These are phyloP conservation scores for Naegleria gruberi DNA, from an alignment of 208 protist species.

Conservation along the genomic window DNA sequence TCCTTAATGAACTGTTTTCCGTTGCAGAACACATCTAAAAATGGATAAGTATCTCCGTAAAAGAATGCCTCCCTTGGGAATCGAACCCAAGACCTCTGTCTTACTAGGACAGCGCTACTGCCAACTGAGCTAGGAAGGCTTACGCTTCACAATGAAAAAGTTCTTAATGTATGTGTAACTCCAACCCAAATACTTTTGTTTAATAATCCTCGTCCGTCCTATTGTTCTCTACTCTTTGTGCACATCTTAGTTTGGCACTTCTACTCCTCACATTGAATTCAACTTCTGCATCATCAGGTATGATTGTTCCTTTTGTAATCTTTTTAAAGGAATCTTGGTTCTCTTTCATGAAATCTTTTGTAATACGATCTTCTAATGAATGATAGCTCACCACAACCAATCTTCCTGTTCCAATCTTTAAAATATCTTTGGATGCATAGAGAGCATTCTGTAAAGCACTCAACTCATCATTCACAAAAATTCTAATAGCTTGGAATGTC, in stretches of 20 bases:
- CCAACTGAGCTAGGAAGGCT: too few relatives aligned
- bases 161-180: too few relatives aligned
- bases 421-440: background rate
- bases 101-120: too few relatives aligned
- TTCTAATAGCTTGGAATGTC: conserved; percentile 7
- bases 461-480: conserved; percentile 20
- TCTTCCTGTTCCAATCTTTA: background rate
- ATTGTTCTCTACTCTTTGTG: too few relatives aligned
- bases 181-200: too few relatives aligned
- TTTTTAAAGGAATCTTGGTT: background rate
- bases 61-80: too few relatives aligned
- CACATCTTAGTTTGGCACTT: conserved; percentile 11
- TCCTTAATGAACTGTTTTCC: too few relatives aligned
- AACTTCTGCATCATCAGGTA: background rate
- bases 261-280: background rate
- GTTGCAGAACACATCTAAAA: too few relatives aligned
- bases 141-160: too few relatives aligned
- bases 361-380: background rate
- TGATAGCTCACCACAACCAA: background rate
- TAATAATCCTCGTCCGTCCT: too few relatives aligned
- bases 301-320: background rate
- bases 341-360: background rate
- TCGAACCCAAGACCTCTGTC: too few relatives aligned
- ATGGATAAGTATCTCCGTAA: too few relatives aligned
- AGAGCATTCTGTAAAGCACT: background rate